Conservation (phyloP, 2,329 filamentous ascomycete species). For the Botrytis elliptica region DNA sequence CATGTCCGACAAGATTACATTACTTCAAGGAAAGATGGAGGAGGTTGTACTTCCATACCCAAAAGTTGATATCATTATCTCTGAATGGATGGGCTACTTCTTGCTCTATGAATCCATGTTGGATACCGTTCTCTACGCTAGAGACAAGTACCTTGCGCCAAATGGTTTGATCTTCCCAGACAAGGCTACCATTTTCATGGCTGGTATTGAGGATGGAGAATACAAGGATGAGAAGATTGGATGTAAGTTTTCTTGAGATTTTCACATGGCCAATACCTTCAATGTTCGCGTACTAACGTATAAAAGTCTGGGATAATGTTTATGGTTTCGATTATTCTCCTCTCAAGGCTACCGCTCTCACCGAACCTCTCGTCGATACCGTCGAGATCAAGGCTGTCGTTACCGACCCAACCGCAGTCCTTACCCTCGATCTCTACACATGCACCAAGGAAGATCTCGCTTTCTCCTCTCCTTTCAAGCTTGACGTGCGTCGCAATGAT, state of each 20-base stretch:
- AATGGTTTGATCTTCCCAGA: conserved; percentile 96
- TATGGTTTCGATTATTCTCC: conserved; percentile 97
- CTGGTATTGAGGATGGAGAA: conserved; percentile 96
- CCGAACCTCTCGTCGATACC: conserved; percentile 94
- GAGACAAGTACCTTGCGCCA: conserved; percentile 84
- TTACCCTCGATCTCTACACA: conserved; percentile 91
- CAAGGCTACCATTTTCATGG: conserved; percentile 96
- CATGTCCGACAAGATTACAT: conserved; percentile 91
- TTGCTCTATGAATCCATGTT: conserved; percentile 98
- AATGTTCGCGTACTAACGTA: background rate
- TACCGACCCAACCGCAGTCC: conserved; percentile 80
- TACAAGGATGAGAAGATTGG: conserved; percentile 99
- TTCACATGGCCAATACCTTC: background rate
- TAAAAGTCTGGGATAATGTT: conserved; percentile 96
- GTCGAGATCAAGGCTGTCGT: conserved; percentile 97
- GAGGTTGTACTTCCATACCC: conserved; percentile 90
- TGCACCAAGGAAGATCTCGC: conserved; percentile 80
- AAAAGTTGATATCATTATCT: conserved; percentile 99
- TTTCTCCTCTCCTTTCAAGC: conserved; percentile 75
- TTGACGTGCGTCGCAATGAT: conserved; percentile 79
- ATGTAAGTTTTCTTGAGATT: conserved; percentile 61
- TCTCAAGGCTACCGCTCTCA: conserved; percentile 88
- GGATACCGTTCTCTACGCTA: conserved; percentile 94
- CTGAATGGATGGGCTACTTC: conserved; percentile 99
- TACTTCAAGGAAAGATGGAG: conserved; percentile 99